Evolutionary conservation across 129 eudicot species (phyloP).

Genomic region (Scalesia atractyloides): DNA sequence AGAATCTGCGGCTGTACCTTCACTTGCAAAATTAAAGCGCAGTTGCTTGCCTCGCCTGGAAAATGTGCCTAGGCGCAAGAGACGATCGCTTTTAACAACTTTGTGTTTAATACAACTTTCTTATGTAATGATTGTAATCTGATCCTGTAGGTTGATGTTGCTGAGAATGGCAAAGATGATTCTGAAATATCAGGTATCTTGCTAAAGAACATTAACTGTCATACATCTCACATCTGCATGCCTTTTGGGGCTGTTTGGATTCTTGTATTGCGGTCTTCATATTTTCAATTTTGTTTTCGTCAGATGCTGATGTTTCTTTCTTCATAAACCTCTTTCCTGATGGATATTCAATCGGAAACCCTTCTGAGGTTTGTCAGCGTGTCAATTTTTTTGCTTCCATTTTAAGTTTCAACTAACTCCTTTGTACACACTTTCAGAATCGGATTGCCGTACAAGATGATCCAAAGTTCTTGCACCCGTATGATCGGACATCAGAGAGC

Average conservation of each 20-base stretch:
- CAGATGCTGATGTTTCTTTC: constrained; percentile 85
- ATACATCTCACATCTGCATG: neutral
- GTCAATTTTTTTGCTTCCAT: constrained; percentile 5
- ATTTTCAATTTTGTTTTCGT: constrained; percentile 5
- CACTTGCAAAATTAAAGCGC: no score
- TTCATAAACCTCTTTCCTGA: constrained; percentile 70
- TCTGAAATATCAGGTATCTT: constrained; percentile 50
- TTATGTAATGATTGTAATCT: constrained; percentile 15
- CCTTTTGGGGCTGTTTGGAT: neutral
- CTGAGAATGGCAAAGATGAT: constrained; percentile 32
- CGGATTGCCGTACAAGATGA: constrained; percentile 54
- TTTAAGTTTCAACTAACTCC: constrained; percentile 13
- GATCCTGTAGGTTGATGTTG: constrained; percentile 38
- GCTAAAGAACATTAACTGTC: constrained; percentile 13
- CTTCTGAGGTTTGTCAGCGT: constrained; percentile 64
- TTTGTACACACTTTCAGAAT: constrained; percentile 42
- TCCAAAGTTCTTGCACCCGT: constrained; percentile 74
- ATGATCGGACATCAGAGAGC: constrained; percentile 80
- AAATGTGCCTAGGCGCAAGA: no score
- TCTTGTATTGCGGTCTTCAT: neutral
- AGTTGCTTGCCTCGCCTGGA: no score
- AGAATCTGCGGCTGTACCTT: no score
- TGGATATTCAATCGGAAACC: constrained; percentile 78
- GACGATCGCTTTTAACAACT: no score
- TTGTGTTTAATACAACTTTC: neutral